Base-by-base conservation (phyloP, 176 grass and related monocot species). In the Chrysopogon serrulatus region DNA sequence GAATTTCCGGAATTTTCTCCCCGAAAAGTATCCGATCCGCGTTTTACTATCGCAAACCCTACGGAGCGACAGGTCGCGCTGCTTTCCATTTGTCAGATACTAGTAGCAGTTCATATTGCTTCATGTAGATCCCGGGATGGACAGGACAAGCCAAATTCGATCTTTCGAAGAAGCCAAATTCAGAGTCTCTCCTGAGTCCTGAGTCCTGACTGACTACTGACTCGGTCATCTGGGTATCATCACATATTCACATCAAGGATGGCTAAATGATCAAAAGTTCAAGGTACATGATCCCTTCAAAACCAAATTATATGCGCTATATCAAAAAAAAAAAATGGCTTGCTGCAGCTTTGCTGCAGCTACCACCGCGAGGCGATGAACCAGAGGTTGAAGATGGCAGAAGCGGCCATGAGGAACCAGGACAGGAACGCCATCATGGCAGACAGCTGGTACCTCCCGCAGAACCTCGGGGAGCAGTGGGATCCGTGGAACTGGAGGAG, bases 351-450 rank as follows among this genome's bases (percentile, higher is more conserved):
- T 67, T 17, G 4, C 16, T 23, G 28, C n/a, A 21, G 4, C 4
- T 40, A 57, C 87, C 84, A 89, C 11, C 37, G 41, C 19, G 94
- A 93, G 5, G 92, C 90, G 41, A 98, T 56, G 74, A 78, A 90
- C 95, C 95, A 90, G 54, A 98, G 80, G 84, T 98, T 98, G 85
- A 98, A 88, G 68, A 93, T 77, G 64, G 92, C 87, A 1, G 95
- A 92, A 27, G 87, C 86, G 10, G 95, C 92, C 35, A 89, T 95
- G 17, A 98, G 90, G 76, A 88, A 79, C 92, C 95, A 98, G 19
- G 95, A 86, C 43, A 95, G 31, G 87, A 98, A 98, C 27, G 95
- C 95, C 95, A 98, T 98, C 49, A 73, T 83, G 0, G 91, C 73
- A 0, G 95, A 98, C 18, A 95, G 2, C 73, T 98, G 92, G 67